phyloP scores from a whole-genome alignment of 345 rosid species.

The Combretum micranthum region DNA sequence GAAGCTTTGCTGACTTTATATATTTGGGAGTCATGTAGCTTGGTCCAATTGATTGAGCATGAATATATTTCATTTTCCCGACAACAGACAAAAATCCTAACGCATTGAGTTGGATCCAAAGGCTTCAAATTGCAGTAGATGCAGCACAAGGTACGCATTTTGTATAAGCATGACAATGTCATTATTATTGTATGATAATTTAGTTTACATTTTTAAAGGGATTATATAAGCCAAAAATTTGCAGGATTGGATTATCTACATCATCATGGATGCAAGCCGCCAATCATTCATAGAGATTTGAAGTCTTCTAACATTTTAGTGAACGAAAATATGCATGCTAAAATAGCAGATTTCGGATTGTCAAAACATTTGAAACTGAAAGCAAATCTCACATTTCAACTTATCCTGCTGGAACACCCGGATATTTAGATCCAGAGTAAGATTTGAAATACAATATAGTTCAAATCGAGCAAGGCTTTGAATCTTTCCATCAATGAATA shows the following conservation, averaged over 20 bases:
- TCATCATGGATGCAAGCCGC: slow-evolving; percentile 27
- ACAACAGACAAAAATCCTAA: slow-evolving; percentile 16
- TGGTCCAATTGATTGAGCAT: not conserved
- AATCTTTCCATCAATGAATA: not conserved
- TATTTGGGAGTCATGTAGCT: too few species aligned
- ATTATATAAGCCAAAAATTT: not conserved
- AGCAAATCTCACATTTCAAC: slow-evolving; percentile 33
- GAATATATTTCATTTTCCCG: too few species aligned
- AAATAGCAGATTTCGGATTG: slow-evolving; percentile 42
- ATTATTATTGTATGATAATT: too few species aligned
- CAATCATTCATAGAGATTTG: slow-evolving; percentile 29
- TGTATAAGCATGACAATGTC: not conserved
- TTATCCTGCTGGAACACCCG: slow-evolving; percentile 38
- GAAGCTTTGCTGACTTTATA: not conserved
- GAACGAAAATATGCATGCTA: slow-evolving; percentile 19
- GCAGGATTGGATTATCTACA: slow-evolving; percentile 32
- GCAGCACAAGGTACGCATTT: slow-evolving; percentile 21
- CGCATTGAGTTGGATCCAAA: slow-evolving; percentile 23
- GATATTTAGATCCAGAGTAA: slow-evolving; percentile 41
- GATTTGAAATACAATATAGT: not conserved
- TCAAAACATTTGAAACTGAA: slow-evolving; percentile 31
- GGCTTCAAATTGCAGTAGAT: slow-evolving; percentile 25
- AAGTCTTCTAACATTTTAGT: slow-evolving; percentile 26
- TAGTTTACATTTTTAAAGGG: not conserved
- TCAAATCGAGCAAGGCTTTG: not conserved